Evolutionary conservation across 2,329 filamentous ascomycete genomes (phyloP).

Genomic region (Alternaria tenuissima): DNA sequence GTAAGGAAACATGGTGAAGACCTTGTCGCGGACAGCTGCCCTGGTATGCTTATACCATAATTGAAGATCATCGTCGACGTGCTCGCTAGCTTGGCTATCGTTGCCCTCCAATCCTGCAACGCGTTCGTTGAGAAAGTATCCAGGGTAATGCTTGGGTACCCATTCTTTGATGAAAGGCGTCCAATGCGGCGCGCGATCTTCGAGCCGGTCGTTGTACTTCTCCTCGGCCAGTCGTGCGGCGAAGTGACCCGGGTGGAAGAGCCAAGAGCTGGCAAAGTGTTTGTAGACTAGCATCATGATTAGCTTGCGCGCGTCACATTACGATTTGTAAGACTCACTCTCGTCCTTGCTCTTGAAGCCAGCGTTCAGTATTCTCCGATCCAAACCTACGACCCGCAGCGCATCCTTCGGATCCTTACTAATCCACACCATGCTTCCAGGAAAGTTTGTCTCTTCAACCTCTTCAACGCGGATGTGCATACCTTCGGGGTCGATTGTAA

Average conservation of each 20-base stretch:
- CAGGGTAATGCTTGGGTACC: slow-evolving; percentile 30
- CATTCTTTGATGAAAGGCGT: slow-evolving; percentile 33
- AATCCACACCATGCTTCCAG: slow-evolving; percentile 34
- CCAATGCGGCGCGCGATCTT: slow-evolving; percentile 28
- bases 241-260: slow-evolving; percentile 39
- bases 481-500: slow-evolving; percentile 35
- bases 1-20: slow-evolving; percentile 34
- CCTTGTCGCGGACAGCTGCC: slow-evolving; percentile 24
- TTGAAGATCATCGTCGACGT: slow-evolving; percentile 9
- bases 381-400: slow-evolving; percentile 28
- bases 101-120: accelerated
- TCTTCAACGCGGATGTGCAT: slow-evolving; percentile 36
- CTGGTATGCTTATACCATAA: slow-evolving; percentile 30
- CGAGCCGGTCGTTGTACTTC: slow-evolving; percentile 25
- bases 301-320: neutral
- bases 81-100: neutral
- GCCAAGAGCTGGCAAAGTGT: slow-evolving; percentile 29
- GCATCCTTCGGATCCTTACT: slow-evolving; percentile 31
- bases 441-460: slow-evolving; percentile 30
- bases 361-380: slow-evolving; percentile 26
- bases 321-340: slow-evolving; percentile 20
- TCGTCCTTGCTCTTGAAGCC: slow-evolving; percentile 30
- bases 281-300: slow-evolving; percentile 29
- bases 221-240: slow-evolving; percentile 28
- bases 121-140: slow-evolving; percentile 3